A percentile compares a stretch with the other conserved stretches of the same genome.
Conservation (phyloP, 2,329 filamentous ascomycete species). For the Aspergillus ochraceus region DNA sequence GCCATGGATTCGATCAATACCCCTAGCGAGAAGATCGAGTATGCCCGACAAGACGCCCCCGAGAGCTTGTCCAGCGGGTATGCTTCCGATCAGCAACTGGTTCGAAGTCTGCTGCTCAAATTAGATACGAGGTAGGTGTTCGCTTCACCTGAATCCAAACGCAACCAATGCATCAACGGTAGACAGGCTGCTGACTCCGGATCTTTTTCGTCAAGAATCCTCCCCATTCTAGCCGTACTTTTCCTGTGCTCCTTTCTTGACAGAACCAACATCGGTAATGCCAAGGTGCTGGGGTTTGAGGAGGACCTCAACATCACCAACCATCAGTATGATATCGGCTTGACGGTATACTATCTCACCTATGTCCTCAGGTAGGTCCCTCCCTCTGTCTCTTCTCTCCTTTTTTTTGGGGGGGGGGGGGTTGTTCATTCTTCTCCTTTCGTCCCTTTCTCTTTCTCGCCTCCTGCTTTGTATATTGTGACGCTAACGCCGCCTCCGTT, state of each 20-base stretch:
- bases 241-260: conserved; percentile 68
- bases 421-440: no score
- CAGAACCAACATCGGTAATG: conserved; percentile 73
- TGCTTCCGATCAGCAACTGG: conserved; percentile 30
- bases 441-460: no score
- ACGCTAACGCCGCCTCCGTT: background rate
- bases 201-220: conserved; percentile 47
- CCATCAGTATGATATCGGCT: conserved; percentile 63
- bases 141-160: background rate
- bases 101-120: conserved; percentile 52
- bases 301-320: conserved; percentile 58
- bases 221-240: conserved; percentile 63
- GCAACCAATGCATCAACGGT: background rate
- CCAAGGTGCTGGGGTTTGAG: conserved; percentile 64
- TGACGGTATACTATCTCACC: conserved; percentile 63
- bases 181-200: background rate
- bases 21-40: conserved; percentile 22
- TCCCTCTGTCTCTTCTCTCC: background rate
- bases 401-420: no score
- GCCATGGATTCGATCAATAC: conserved; percentile 23
- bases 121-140: conserved; percentile 52
- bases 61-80: conserved; percentile 15
- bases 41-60: conserved; percentile 16
- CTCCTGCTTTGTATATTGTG: background rate
- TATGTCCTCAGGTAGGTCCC: conserved; percentile 56